phyloP scores from a whole-genome alignment of 2,329 filamentous ascomycete genomes.

The Colletotrichum abscissum region DNA sequence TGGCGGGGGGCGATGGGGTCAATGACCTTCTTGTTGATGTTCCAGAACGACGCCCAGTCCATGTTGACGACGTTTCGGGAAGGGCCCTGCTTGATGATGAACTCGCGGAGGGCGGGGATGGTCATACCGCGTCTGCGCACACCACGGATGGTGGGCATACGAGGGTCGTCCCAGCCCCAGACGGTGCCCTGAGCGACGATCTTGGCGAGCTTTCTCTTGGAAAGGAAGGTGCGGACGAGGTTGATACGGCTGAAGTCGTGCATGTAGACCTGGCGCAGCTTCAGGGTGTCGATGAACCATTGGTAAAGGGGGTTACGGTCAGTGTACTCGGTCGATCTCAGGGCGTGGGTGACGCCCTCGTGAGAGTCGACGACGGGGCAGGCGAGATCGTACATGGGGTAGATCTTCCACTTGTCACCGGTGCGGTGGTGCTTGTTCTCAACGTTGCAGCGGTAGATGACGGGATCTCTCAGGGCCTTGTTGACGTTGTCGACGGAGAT shows the following conservation, averaged over 20 bases:
- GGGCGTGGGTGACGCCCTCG: constrained; percentile 85
- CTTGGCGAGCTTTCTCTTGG: constrained; percentile 88
- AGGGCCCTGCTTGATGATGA: constrained; percentile 86
- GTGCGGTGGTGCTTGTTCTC: constrained; percentile 79
- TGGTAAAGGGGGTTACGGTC: constrained; percentile 89
- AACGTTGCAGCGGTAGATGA: constrained; percentile 94
- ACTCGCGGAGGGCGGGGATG: constrained; percentile 81
- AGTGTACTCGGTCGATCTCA: constrained; percentile 88
- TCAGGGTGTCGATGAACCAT: constrained; percentile 82
- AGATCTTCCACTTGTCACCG: constrained; percentile 83
- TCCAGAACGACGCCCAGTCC: constrained; percentile 84
- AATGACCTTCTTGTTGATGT: constrained; percentile 83
- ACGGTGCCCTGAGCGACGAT: constrained; percentile 81
- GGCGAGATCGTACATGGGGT: constrained; percentile 89
- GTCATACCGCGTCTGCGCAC: constrained; percentile 84
- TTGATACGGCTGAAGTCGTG: constrained; percentile 90
- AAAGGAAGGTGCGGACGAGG: constrained; percentile 84
- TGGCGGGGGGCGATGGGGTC: constrained; percentile 81
- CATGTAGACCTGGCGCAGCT: constrained; percentile 81
- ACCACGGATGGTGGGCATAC: constrained; percentile 87
- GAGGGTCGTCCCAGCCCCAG: constrained; percentile 87
- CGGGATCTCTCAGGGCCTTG: constrained; percentile 94
- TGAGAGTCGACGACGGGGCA: constrained; percentile 84
- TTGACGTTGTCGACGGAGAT: constrained; percentile 92
- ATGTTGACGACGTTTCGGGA: constrained; percentile 86